These are phyloP conservation scores for Fusarium decemcellulare DNA, from an alignment of 2,329 filamentous ascomycete genomes.

Conservation along the genomic window DNA sequence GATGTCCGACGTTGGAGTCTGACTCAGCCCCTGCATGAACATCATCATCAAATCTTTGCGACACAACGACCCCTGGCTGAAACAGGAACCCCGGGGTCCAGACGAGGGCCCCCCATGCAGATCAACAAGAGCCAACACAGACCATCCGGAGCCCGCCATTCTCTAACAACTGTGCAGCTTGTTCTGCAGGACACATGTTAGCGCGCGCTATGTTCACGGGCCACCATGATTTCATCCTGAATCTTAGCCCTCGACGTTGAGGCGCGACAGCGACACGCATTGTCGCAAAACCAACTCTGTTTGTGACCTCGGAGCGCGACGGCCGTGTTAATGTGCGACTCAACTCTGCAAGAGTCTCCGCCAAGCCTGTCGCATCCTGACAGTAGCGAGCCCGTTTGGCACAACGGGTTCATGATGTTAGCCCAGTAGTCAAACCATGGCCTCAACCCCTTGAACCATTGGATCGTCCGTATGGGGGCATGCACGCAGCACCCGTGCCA, in stretches of 20 bases:
- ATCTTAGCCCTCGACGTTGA: conserved; percentile 11
- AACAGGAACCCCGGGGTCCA: conserved; percentile 33
- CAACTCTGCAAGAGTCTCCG: not conserved
- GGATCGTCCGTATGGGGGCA: conserved; percentile 29
- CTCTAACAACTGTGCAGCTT: conserved; percentile 30
- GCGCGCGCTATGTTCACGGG: conserved; percentile 14
- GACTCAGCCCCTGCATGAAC: conserved; percentile 30
- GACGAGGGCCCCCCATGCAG: conserved; percentile 30
- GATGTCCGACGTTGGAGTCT: conserved; percentile 5
- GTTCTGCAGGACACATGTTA: conserved; percentile 28
- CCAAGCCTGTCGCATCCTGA: conserved; percentile 4
- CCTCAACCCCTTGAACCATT: conserved; percentile 30
- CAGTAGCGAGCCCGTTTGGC: not conserved
- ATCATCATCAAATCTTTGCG: conserved; percentile 30
- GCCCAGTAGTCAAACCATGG: conserved; percentile 22
- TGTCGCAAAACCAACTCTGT: conserved; percentile 22
- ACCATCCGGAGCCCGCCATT: conserved; percentile 8
- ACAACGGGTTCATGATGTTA: conserved; percentile 24
- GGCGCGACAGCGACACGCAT: conserved; percentile 19
- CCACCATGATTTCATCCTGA: conserved; percentile 16
- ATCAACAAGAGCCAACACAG: conserved; percentile 7
- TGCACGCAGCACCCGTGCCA: conserved; percentile 17
- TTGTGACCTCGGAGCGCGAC: conserved; percentile 5
- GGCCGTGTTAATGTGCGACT: conserved; percentile 8
- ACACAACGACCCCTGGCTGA: conserved; percentile 32